These are phyloP conservation scores for Lignosus rhinocerotis DNA, from an alignment of 1,284 basidiomycete species.

Conservation along the genomic window DNA sequence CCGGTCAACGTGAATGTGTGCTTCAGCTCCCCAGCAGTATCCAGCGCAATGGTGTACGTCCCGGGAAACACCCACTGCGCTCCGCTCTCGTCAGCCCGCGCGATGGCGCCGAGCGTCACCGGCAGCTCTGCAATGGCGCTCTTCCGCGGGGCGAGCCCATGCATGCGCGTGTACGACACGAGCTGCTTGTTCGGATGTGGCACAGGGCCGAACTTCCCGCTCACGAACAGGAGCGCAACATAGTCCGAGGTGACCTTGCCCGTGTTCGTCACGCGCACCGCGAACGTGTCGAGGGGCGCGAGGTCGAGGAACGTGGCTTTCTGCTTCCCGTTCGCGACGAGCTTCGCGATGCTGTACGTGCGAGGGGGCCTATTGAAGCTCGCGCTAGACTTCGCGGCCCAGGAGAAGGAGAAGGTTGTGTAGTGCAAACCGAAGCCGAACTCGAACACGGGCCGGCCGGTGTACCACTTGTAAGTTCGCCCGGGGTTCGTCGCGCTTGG, in stretches of 20 bases:
- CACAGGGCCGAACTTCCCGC: slow-evolving; percentile 46
- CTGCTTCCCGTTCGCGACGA: slow-evolving; percentile 32
- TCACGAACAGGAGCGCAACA: slow-evolving; percentile 54
- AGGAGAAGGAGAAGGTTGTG: slow-evolving; percentile 48
- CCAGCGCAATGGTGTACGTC: slow-evolving; percentile 41
- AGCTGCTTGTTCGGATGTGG: slow-evolving; percentile 55
- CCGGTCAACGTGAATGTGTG: slow-evolving; percentile 46
- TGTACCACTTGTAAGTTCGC: slow-evolving; percentile 60
- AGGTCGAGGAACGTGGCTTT: slow-evolving; percentile 41
- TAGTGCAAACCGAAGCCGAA: slow-evolving; percentile 57
- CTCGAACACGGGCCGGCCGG: slow-evolving; percentile 47
- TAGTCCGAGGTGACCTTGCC: slow-evolving; percentile 54
- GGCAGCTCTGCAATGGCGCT: slow-evolving; percentile 40
- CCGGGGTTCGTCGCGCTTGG: slow-evolving; percentile 50
- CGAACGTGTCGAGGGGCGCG: slow-evolving; percentile 48
- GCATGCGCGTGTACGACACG: slow-evolving; percentile 49
- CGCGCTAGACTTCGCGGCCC: slow-evolving; percentile 26
- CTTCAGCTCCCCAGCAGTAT: slow-evolving; percentile 26
- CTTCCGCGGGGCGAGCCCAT: slow-evolving; percentile 38
- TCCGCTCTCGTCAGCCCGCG: slow-evolving; percentile 48
- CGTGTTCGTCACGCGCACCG: slow-evolving; percentile 48
- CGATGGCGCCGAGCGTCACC: slow-evolving; percentile 51
- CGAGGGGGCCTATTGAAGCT: slow-evolving; percentile 25
- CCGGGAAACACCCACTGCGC: slow-evolving; percentile 50
- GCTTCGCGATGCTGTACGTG: slow-evolving; percentile 43